Evolutionary conservation across 2,329 filamentous ascomycete genomes (phyloP), one percentile per base, ranked within the genome.

Genomic region (Pseudocercospora fijiensis): DNA sequence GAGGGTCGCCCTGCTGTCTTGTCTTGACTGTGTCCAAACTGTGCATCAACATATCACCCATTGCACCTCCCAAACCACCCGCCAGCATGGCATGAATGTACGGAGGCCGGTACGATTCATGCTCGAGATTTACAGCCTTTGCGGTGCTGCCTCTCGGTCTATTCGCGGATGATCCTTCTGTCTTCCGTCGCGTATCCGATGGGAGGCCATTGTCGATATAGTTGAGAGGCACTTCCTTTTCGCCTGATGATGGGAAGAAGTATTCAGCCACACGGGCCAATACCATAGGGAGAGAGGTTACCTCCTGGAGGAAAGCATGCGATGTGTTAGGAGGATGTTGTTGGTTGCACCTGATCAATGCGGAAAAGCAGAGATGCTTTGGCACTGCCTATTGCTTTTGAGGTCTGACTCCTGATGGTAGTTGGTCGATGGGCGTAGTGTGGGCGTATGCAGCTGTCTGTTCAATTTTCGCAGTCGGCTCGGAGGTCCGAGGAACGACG

Each of bases 21-120:
- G 95, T 99, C 81, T 99, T 99, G 73, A 99, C 95, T 0, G 95
- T 99, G 78, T 99, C 95, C 74, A 99, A 85, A 52, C 94, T 98
- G 81, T 99, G 95, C 95, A 99, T 99, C 70, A 99, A 82, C 85
- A 99, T 90, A 78, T 99, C 95, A 64, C 96, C 95, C 61, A 90
- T 96, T 16, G 91, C 93, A 59, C 95, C 95, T 74, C 96, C 95
- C 59, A 96, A 82, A 65, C 94, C 95, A 74, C 95, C 95, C 33
- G 95, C 95, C 74, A 99, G 84, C 93, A 98, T 99, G 76, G 90
- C 81, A 75, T 83, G 80, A 27, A 80, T 67, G 65, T 82, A 83
- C 2, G 80, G 80, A 60, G 81, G 80, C 47, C 81, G 76, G 60
- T 76, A 77, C 49, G 78, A 77, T 65, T 81, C 79, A 28, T 75